Evolutionary conservation across 2,329 filamentous ascomycete genomes (phyloP).

Genomic region (Colletotrichum sp.): DNA sequence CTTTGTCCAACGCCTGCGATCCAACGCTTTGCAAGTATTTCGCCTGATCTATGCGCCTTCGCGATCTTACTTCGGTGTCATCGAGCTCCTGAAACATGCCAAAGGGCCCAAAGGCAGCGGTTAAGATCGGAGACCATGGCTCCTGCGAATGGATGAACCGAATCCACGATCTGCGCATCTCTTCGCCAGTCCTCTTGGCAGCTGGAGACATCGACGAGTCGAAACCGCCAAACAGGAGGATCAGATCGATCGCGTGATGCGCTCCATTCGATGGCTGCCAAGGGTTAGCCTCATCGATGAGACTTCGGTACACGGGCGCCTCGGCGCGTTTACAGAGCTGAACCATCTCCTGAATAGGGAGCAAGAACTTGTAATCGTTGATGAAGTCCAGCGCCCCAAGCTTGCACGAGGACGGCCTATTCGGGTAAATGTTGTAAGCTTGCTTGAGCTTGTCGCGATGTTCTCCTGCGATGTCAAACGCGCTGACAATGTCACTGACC

Average conservation of each 20-base stretch:
- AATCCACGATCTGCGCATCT: slow-evolving; percentile 46
- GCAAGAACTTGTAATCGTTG: slow-evolving; percentile 34
- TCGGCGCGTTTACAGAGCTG: slow-evolving; percentile 20
- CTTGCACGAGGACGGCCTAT: slow-evolving; percentile 42
- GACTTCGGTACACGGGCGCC: slow-evolving; percentile 40
- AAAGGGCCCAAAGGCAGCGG: slow-evolving; percentile 44
- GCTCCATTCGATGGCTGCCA: slow-evolving; percentile 50
- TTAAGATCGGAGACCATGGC: slow-evolving; percentile 37
- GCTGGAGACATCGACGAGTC: slow-evolving; percentile 38
- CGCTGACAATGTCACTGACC: slow-evolving; percentile 34
- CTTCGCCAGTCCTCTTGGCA: slow-evolving; percentile 35
- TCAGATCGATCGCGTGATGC: slow-evolving; percentile 52
- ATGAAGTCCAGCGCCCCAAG: slow-evolving; percentile 44
- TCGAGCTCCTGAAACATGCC: slow-evolving; percentile 37
- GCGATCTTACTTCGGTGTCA: slow-evolving; percentile 30
- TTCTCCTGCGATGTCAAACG: slow-evolving; percentile 33
- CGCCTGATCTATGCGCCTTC: slow-evolving; percentile 31
- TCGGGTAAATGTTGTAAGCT: slow-evolving; percentile 43
- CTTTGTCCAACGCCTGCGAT: slow-evolving; percentile 24
- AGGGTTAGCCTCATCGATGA: slow-evolving; percentile 50
- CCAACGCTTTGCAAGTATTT: slow-evolving; percentile 31
- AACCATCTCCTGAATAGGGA: slow-evolving; percentile 28
- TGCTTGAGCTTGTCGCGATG: slow-evolving; percentile 37
- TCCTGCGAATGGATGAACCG: slow-evolving; percentile 37
- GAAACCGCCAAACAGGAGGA: slow-evolving; percentile 47